Evolutionary conservation across 1,284 basidiomycete species (phyloP), one percentile per base, ranked within the genome.

Genomic region (Porodaedalea pini): DNA sequence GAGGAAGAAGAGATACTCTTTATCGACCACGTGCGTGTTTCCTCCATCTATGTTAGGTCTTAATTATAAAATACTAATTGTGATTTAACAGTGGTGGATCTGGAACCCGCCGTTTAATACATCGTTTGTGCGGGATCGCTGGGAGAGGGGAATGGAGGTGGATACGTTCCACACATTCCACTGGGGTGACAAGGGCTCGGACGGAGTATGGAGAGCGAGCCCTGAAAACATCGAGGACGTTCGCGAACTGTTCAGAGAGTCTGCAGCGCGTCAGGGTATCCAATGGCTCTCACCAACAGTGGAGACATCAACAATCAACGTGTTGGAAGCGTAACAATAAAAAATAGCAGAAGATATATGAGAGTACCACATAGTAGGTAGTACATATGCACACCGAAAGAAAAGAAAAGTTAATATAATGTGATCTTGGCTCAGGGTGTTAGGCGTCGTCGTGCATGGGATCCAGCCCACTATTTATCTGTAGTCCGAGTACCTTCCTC

Each of bases 161-260:
- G 78, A 79, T 59, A 76, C 78, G 4, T 79, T 79, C 64, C 78
- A 80, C 61, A 73, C 75, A 0, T 79, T 78, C 60, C 75, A 76
- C 59, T 78, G 78, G 75, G 75, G 75, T 1, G 75, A 76, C 48
- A 68, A 58, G 15, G 70, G 61, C 11, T 64, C 63, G 13, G 67
- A 71, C 34, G 74, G 74, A 1, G 58, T 64, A 7, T 77, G 77
- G 78, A 66, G 59, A 45, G 70, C 68, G 0, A 66, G 72, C 44
- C 69, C 69, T 29, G 63, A 63, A 36, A 69, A 75, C 41, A 69
- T 78, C 21, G 63, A 62, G 23, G 75, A 76, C 29, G 68, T 78
- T 19, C 67, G 74, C 31, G 55, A 56, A 56, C 63, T 77, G 31
- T 59, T 73, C 39, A 61, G 57, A 13, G 71, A 78, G 59, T 76